Evolutionary conservation across 2,329 filamentous ascomycete genomes (phyloP), one percentile per base, ranked within the genome.

Genomic region (Clonostachys sp.): DNA sequence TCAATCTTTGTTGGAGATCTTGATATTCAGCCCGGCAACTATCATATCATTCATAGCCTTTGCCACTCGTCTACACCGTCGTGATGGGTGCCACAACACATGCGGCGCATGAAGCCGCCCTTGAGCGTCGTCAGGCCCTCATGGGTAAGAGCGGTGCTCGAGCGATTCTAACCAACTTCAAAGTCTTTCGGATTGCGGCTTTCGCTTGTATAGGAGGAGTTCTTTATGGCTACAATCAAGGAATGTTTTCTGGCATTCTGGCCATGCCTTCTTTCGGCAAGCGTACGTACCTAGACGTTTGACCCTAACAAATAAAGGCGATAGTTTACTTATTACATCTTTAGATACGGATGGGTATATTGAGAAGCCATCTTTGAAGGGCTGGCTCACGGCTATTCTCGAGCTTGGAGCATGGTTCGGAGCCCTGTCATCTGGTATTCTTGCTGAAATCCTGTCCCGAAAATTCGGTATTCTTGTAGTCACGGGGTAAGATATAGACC

Each of bases 371-470:
- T 75, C 75, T 6, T 73, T 76, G 53, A 81, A 81, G 56, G 79
- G 78, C 14, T 82, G 78, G 78, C 60, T 83, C 6, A 81, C 78
- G 1, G 74, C 86, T 3, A 89, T 89, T 53, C 78, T 91, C 24
- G 86, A 90, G 60, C 77, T 91, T 3, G 87, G 87, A 45, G 87
- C 86, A 41, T 91, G 86, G 86, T 60, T 89, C n/a, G 87, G 87
- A 36, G 80, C 84, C 0, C 64, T 91, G 4, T 72, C 86, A 39
- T 86, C 81, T 3, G 84, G 86, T 2, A 86, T 86, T 57, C 62
- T 90, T n/a, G 86, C 86, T 16, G 87, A 91, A 59, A 71, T 76
- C 5, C 62, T 84, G 44, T 86, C 83, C 2, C 75, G 87, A 42
- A 89, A 89, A 62, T 84, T 84, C 52, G 78, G 80, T 7, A 83